These are phyloP conservation scores for Cyberlindnera euphorbiae DNA, from an alignment of 805 yeast species.

Conservation along the genomic window DNA sequence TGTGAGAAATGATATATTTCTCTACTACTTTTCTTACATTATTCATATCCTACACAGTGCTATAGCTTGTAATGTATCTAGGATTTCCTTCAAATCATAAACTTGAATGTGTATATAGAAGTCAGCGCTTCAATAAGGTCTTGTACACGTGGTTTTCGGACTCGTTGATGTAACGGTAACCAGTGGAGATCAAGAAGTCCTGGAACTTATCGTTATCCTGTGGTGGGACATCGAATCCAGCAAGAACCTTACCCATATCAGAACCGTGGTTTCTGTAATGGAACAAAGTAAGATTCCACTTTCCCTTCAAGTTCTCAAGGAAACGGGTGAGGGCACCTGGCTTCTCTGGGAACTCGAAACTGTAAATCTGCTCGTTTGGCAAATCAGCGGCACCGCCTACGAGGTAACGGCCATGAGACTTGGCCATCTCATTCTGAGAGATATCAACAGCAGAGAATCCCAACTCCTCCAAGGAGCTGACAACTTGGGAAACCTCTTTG, in stretches of 20 bases:
- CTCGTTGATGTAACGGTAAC: slow-evolving; percentile 76
- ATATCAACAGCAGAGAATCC: slow-evolving; percentile 80
- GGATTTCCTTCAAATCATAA: no score
- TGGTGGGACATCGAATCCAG: slow-evolving; percentile 83
- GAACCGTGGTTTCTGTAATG: slow-evolving; percentile 97
- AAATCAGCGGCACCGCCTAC: slow-evolving; percentile 87
- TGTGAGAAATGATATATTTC: slow-evolving; percentile 8
- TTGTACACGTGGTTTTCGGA: slow-evolving; percentile 82
- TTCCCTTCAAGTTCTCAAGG: slow-evolving; percentile 60
- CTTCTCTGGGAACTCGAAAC: slow-evolving; percentile 95
- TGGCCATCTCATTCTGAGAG: slow-evolving; percentile 91
- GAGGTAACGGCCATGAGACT: slow-evolving; percentile 90
- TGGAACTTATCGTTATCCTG: slow-evolving; percentile 61
- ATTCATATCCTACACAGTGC: no score
- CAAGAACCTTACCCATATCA: slow-evolving; percentile 87
- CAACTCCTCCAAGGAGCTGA: slow-evolving; percentile 49
- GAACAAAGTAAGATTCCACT: slow-evolving; percentile 92
- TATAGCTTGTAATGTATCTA: no score
- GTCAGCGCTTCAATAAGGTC: slow-evolving; percentile 55
- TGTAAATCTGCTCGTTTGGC: slow-evolving; percentile 68
- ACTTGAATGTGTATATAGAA: not conserved
- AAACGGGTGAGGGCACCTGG: slow-evolving; percentile 91
- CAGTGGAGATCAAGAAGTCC: slow-evolving; percentile 62
- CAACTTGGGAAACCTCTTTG: slow-evolving; percentile 64
- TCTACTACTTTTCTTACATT: not conserved